Evolutionary conservation across 768 basidiomycete genomes (phyloP).

Genomic region (Trametes villosa): DNA sequence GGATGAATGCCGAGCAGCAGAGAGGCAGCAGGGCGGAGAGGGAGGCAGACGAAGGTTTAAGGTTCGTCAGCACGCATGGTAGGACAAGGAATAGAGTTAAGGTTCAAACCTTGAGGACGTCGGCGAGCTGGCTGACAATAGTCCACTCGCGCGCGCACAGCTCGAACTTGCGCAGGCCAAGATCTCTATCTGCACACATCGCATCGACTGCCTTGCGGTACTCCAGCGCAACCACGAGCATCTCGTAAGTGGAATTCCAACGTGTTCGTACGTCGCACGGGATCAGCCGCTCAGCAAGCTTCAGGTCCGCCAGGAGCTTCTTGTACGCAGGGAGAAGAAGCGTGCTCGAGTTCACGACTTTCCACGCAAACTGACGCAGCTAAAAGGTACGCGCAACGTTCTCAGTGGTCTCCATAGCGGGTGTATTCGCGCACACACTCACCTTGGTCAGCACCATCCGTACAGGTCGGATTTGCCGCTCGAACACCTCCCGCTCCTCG

Average conservation of each 20-base stretch:
- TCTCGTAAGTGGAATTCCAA: constrained; percentile 24
- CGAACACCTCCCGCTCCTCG: background rate
- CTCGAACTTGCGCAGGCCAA: constrained; percentile 11
- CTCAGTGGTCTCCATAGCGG: too few species aligned
- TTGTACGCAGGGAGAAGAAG: constrained; percentile 12
- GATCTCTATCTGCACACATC: background rate
- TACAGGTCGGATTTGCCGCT: background rate
- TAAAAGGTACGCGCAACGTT: background rate
- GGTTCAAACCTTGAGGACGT: constrained; percentile 26
- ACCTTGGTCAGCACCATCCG: background rate
- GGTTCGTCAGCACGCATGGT: background rate
- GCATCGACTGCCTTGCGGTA: constrained; percentile 14
- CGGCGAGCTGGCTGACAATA: constrained; percentile 18
- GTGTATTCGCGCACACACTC: background rate
- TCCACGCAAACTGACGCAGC: constrained; percentile 23
- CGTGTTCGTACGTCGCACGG: constrained; percentile 24
- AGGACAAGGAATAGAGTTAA: background rate
- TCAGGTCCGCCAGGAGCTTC: background rate
- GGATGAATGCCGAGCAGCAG: background rate
- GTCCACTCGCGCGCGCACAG: constrained; percentile 22
- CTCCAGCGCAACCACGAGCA: constrained; percentile 10
- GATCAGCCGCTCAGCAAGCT: background rate
- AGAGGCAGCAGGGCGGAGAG: too few species aligned
- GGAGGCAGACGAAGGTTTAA: too few species aligned
- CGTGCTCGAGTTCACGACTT: constrained; percentile 17